Base-by-base conservation (phyloP, 768 basidiomycete genomes). In the Inosperma sp. region DNA sequence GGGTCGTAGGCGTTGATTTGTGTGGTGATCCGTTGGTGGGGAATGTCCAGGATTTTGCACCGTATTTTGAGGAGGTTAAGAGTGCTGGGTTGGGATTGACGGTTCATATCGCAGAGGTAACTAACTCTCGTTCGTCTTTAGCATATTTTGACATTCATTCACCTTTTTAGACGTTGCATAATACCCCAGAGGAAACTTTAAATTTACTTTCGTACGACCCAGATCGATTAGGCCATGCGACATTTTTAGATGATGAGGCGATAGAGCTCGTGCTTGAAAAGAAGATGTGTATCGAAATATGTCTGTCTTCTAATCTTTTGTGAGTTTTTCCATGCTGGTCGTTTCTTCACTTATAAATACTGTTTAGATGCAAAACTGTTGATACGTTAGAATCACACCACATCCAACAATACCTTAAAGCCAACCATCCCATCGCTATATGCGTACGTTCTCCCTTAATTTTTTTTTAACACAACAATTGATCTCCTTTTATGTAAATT, bases 21-120 rank as follows among this genome's bases (percentile, higher is more conserved):
- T 92, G 89, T 56, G 90, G 90, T 0, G 78, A 90, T 65, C 89
- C 89, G 1, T 61, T 56, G 48, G 78, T 74, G 10, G 85, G 88
- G 0, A 72, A 83, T 56, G 76, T 86, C 62, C 61, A 67, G 4
- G 56, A 59, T 2, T 83, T 86, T 53, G 70, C 64, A 14, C 67
- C 68, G 19, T 71, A 79, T 52, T 80, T 91, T 58, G 65, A 63
- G 9, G 66, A 69, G 39, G 87, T 79, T 1, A 81, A 77, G 49
- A 70, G 62, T 30, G 81, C 76, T 1, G 87, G 86, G 1, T 64
- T 93, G 7, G 76, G 82, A 2, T 58, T 90, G n/a, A 93, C 90
- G 0, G 63, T 92, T 30, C 90, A 93, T 64, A 83, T 92, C 45
- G 88, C 90, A 2, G 90, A 93, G 76, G 87, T 85, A 52, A n/a